A percentile compares a stretch with the other conserved stretches of the same genome.
These are phyloP conservation scores for Apostasia shenzhenica DNA, from an alignment of 106 monocot genomes.

Conservation along the genomic window DNA sequence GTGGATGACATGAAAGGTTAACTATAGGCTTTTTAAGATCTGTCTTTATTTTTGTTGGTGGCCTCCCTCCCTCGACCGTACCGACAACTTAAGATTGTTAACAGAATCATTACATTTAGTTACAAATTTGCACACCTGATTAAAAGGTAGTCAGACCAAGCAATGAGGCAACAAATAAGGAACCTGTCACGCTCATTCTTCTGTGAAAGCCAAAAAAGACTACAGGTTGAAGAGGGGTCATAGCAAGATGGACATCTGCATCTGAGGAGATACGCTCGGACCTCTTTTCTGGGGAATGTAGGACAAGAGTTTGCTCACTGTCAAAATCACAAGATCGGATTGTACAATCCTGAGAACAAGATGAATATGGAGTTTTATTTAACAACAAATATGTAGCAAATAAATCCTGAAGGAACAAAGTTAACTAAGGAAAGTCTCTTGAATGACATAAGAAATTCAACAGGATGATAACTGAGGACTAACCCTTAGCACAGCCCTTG, in stretches of 20 bases:
- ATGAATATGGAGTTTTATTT: background rate
- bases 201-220: constrained; percentile 93
- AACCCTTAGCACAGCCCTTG: too few relatives aligned
- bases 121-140: constrained; percentile 1
- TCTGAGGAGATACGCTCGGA: constrained; percentile 69
- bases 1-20: constrained; percentile 95
- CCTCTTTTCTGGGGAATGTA: constrained; percentile 87
- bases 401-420: too few relatives aligned
- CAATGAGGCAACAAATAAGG: constrained; percentile 3
- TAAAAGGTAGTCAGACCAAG: background rate
- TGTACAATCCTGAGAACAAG: constrained; percentile 66
- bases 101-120: too few relatives aligned
- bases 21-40: constrained; percentile 95
- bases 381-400: background rate
- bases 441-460: too few relatives aligned
- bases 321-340: constrained; percentile 95
- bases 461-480: too few relatives aligned
- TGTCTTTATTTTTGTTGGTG: constrained; percentile 93
- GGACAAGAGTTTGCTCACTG: constrained; percentile 83
- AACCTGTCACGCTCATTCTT: constrained; percentile 98
- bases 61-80: constrained; percentile 74
- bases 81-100: constrained; percentile 64
- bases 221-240: constrained; percentile 90
- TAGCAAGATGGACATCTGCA: constrained; percentile 82
- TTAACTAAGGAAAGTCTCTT: too few relatives aligned